Evolutionary conservation across 1,139 yeast genomes (phyloP).

Genomic region (Saccharomyces hybrid): DNA sequence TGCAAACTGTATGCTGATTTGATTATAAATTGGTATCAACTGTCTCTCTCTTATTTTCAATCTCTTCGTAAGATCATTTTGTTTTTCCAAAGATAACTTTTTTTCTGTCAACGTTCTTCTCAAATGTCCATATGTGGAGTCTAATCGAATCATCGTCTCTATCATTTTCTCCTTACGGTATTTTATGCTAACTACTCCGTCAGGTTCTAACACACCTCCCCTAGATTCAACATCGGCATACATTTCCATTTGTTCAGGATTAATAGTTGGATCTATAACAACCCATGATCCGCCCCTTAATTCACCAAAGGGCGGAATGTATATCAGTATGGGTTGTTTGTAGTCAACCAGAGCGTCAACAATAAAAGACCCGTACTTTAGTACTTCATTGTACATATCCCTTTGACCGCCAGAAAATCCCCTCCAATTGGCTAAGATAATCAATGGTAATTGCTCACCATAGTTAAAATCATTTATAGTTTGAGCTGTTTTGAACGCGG

Average conservation of each 20-base stretch:
- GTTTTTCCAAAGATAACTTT: slow-evolving; percentile 56
- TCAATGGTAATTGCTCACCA: slow-evolving; percentile 95
- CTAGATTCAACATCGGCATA: slow-evolving; percentile 93
- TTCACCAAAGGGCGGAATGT: slow-evolving; percentile 97
- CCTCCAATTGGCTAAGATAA: slow-evolving; percentile 99
- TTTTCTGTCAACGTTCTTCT: slow-evolving; percentile 50
- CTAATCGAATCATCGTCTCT: slow-evolving; percentile 85
- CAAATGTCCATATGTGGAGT: slow-evolving; percentile 62
- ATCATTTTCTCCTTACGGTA: slow-evolving; percentile 88
- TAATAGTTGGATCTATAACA: slow-evolving; percentile 96
- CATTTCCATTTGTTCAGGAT: slow-evolving; percentile 98
- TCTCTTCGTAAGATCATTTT: slow-evolving; percentile 55
- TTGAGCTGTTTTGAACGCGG: slow-evolving; percentile 98
- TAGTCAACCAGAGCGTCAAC: slow-evolving; percentile 94
- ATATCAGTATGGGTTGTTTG: slow-evolving; percentile 93
- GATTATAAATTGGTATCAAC: slow-evolving; percentile 82
- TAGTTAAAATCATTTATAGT: slow-evolving; percentile 94
- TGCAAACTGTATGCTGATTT: slow-evolving; percentile 91
- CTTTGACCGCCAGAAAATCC: slow-evolving; percentile 99
- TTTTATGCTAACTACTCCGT: slow-evolving; percentile 98
- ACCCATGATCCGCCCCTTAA: slow-evolving; percentile 99
- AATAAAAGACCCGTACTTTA: slow-evolving; percentile 92
- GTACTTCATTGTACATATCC: slow-evolving; percentile 97
- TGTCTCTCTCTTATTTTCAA: slow-evolving; percentile 71
- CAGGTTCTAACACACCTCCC: slow-evolving; percentile 98